Evolutionary conservation across 192 early-diverging fungal genomes (phyloP).

Genomic region (Linnemannia exigua): DNA sequence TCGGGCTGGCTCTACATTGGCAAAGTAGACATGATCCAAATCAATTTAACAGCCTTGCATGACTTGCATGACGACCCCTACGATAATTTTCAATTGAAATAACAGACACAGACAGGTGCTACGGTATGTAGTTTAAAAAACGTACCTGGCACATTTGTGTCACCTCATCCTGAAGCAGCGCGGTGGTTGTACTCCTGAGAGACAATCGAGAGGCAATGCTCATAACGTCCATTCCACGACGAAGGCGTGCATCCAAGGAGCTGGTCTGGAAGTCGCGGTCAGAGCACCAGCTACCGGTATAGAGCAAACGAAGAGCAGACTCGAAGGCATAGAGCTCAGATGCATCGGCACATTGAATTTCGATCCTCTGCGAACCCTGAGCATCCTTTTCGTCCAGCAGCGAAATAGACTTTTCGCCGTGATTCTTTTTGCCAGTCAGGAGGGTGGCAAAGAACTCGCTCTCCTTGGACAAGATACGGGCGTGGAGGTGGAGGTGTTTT

Average conservation of each 20-base stretch:
- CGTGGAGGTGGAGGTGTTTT: conserved; percentile 39
- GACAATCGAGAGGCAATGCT: conserved; percentile 23
- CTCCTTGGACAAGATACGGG: conserved; percentile 44
- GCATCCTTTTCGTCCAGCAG: conserved; percentile 31
- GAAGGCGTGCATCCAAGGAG: conserved; percentile 43
- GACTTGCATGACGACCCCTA: too few relatives aligned
- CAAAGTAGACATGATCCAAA: background rate
- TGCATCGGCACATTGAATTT: conserved; percentile 47
- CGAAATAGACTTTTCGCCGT: conserved; percentile 28
- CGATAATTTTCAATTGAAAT: background rate
- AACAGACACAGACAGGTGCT: too few relatives aligned
- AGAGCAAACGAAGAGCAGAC: conserved; percentile 45
- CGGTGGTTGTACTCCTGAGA: conserved; percentile 37
- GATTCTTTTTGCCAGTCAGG: conserved; percentile 28
- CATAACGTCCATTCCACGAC: conserved; percentile 54
- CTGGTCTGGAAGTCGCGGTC: conserved; percentile 53
- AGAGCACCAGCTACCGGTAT: conserved; percentile 51
- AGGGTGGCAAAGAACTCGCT: conserved; percentile 44
- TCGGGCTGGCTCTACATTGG: conserved; percentile 33
- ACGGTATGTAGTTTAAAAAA: background rate
- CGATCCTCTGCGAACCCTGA: conserved; percentile 26
- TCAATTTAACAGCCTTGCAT: too few relatives aligned
- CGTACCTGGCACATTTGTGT: conserved; percentile 49
- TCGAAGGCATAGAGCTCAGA: conserved; percentile 47
- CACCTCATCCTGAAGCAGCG: conserved; percentile 50